These are phyloP conservation scores for Psilocybe mexicana DNA, from an alignment of 1,284 basidiomycete genomes.

Conservation along the genomic window DNA sequence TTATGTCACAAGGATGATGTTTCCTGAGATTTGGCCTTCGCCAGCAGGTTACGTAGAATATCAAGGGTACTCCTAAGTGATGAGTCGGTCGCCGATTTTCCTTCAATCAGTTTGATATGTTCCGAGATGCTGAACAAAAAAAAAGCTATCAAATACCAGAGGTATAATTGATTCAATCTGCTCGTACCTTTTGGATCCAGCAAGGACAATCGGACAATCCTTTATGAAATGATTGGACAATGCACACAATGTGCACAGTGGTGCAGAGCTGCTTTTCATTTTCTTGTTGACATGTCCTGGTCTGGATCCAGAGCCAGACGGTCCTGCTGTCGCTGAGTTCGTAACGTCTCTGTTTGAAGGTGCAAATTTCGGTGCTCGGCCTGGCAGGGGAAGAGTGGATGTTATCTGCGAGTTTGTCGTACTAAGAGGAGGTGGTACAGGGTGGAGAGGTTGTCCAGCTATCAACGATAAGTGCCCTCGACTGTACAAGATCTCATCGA, in stretches of 20 bases:
- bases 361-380: background rate
- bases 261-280: background rate
- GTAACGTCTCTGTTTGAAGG: background rate
- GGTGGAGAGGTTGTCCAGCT: slow-evolving; percentile 60
- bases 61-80: slow-evolving; percentile 38
- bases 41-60: slow-evolving; percentile 45
- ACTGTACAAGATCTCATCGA: slow-evolving; percentile 58
- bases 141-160: background rate
- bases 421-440: slow-evolving; percentile 34
- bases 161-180: background rate
- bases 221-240: slow-evolving; percentile 12
- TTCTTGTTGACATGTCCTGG: slow-evolving; percentile 11
- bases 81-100: slow-evolving; percentile 36
- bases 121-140: slow-evolving; percentile 35
- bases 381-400: background rate
- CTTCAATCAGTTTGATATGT: slow-evolving; percentile 50
- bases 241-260: slow-evolving; percentile 4
- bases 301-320: background rate
- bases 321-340: background rate
- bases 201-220: slow-evolving; percentile 17
- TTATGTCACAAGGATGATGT: background rate
- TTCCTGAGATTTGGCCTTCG: slow-evolving; percentile 41
- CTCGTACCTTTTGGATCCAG: slow-evolving; percentile 45
- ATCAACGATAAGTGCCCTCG: slow-evolving; percentile 58
- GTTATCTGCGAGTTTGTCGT: background rate